Evolutionary conservation across 169 alveolate species (phyloP), one percentile per base, ranked within the genome.

Genomic region (Plasmodium knowlesi): DNA sequence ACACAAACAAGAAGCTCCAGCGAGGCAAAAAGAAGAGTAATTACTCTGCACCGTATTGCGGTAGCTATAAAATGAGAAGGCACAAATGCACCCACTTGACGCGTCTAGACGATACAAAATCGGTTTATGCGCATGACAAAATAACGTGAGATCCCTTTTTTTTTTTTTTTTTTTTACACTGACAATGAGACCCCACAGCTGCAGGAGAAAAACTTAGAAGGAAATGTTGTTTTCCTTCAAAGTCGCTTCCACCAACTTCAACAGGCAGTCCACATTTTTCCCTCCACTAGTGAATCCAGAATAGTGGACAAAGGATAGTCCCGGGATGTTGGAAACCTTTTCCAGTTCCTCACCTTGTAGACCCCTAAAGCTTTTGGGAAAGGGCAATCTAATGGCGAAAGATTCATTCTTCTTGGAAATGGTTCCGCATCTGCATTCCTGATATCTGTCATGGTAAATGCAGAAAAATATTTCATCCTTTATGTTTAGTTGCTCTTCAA

Each of bases 221-320:
- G 73, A 14, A n/a, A 90, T 76, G 74, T 50, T 80, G 43, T 94
- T 94, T 76, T 83, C 92, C 41, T 72, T 90, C 12, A 82, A 28
- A n/a, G 94, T 71, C 2, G 70, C 94, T n/a, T 95, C 89, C 14
- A 76, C 92, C 71, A 95, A 57, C 39, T 82, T 50, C 16, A 84
- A 39, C 25, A 76, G 53, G 41, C 92, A 81, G 46, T 92, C 96
- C 41, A 93, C 93, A 67, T 95, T 95, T 54, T 83, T 50, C 41
- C 98, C 98, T 12, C 95, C 97, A 81, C 97, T 95, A n/a, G 98
- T 96, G 73, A 96, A 96, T 9, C 98, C 97, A 19, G 97, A 93
- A 50, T 95, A 93, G 84, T 96, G 98, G 43, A 96, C 95, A 88
- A 96, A 96, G 14, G 93, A 76, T 28, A 96, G 95, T 0, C 95